Percentiles rank a stretch among this genome's conserved stretches.
Evolutionary conservation across 1,284 basidiomycete species (phyloP).

Genomic region (Earliella scabrosa): DNA sequence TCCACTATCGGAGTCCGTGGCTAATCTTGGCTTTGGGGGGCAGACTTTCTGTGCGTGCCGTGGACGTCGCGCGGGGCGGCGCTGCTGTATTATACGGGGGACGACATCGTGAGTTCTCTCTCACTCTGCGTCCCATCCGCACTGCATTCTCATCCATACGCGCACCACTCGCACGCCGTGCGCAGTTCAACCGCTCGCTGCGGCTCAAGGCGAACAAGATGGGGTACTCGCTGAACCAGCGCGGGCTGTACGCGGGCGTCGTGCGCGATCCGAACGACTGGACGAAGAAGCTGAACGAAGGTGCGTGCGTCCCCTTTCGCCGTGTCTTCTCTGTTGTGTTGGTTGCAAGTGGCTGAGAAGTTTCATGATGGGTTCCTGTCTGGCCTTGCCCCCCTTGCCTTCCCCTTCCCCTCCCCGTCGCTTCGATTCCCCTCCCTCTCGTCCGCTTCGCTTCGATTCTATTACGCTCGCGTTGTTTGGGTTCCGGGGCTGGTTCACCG

Average conservation of each 20-base stretch:
- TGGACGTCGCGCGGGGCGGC: conserved; percentile 82
- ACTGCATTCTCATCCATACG: background rate
- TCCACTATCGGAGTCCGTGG: too few species aligned
- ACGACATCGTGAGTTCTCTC: conserved; percentile 70
- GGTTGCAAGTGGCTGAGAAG: too few species aligned
- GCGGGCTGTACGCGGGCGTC: conserved; percentile 75
- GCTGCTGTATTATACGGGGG: conserved; percentile 88
- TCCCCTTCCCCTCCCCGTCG: too few species aligned
- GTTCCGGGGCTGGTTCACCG: too few species aligned
- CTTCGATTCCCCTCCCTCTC: background rate
- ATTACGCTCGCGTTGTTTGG: background rate
- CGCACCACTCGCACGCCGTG: conserved; percentile 3
- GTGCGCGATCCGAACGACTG: conserved; percentile 70
- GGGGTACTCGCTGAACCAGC: conserved; percentile 88
- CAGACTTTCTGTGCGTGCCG: conserved; percentile 77
- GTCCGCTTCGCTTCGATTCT: background rate
- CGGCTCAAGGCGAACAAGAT: conserved; percentile 81
- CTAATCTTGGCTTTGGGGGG: too few species aligned
- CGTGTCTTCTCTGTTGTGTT: too few species aligned
- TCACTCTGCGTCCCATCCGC: background rate
- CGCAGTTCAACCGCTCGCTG: conserved; percentile 88
- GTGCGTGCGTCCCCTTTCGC: conserved; percentile 42
- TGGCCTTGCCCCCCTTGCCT: too few species aligned
- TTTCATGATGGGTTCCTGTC: too few species aligned
- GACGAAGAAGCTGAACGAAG: conserved; percentile 65